Evolutionary conservation across 129 eudicot genomes (phyloP), one percentile per base, ranked within the genome.

Genomic region (Ambrosia trifida): DNA sequence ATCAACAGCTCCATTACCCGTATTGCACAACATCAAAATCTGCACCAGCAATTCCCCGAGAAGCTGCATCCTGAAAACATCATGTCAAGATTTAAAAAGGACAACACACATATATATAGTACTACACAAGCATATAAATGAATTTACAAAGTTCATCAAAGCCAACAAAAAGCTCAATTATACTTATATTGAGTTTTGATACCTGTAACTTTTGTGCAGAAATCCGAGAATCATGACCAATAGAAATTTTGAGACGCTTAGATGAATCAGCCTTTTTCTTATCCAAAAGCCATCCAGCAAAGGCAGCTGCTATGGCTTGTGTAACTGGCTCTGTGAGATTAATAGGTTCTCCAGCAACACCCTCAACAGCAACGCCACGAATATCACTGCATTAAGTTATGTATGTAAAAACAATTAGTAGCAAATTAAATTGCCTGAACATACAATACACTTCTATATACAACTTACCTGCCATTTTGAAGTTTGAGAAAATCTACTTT

Each of bases 281-380:
- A 59, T 87, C 88, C 51, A 70, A 58, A 64, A 94, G 82, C 99
- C 99, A 94, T 58, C 88, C 89, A 70, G 91, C 89, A 78, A 94
- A 94, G 17, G 89, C 99, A 76, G 93, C 86, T 80, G 97, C 88
- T 78, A 94, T 94, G 71, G 99, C 99, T 85, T 94, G 88, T 68
- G 99, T 87, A 54, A 94, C 97, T 47, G 85, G 85, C 83, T 94
- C 97, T 14, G 97, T 90, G 59, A 94, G 85, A 78, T 49, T 94
- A 70, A 94, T 79, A 79, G 96, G 91, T 81, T 94, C 99, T 64
- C 97, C 99, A 69, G 75, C 91, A 72, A 94, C 96, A 40, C 99
- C 99, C 70, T 86, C 89, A 62, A 94, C 91, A 72, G 99, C 97
- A 75, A 94, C 97, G 64, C 99, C 99, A 74, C 99, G 97, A 64